Base-by-base conservation (phyloP, 345 rosid species). In the Eucalyptus microcorys region DNA sequence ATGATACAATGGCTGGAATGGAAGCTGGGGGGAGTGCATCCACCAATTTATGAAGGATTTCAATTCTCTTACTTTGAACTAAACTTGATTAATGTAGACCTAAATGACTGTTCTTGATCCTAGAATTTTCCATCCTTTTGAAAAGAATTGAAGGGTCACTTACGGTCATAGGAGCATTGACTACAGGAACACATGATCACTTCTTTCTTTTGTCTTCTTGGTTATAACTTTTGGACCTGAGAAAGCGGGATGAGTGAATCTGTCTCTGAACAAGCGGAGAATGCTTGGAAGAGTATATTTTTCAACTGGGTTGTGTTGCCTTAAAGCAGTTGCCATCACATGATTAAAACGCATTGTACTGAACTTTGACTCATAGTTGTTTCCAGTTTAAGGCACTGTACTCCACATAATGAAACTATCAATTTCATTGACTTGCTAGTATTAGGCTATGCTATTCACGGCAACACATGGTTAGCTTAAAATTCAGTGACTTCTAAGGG, bases 1-100 rank as follows among this genome's bases (percentile, higher is more conserved):
- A 96, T 86, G 97, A 97, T 88, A 96, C 97, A 12, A 94, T 97
- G 93, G 87, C 88, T 61, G 99, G 99, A 86, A 81, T 97, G 94
- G 95, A 93, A 71, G 94, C 91, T 14, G 95, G 93, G 26, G 98
- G 96, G 86, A 61, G 71, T 61, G 81, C 59, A 21, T 7, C 10
- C 57, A 53, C 57, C 4, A 21, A 10, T 53, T 10, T 64, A 30
- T 48, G 87, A 7, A 30, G 52, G 53, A 34, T 40, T 4, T 53
- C 27, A 53, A 53, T 21, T 8, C 11, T 53, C 27, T 53, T 53
- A 8, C 27, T 53, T 53, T 3, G 5, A 53, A 53, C 59, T 53
- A 53, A 53, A 53, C 59, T 53, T 53, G 27, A 53, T 53, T 21
- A 53, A 8, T 53, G 59, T 53, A 53, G 59, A 53, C 59, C 22